Evolutionary conservation across 352 stramenopile species (phyloP), one percentile per base, ranked within the genome.

Genomic region (Phytophthora hybrid): DNA sequence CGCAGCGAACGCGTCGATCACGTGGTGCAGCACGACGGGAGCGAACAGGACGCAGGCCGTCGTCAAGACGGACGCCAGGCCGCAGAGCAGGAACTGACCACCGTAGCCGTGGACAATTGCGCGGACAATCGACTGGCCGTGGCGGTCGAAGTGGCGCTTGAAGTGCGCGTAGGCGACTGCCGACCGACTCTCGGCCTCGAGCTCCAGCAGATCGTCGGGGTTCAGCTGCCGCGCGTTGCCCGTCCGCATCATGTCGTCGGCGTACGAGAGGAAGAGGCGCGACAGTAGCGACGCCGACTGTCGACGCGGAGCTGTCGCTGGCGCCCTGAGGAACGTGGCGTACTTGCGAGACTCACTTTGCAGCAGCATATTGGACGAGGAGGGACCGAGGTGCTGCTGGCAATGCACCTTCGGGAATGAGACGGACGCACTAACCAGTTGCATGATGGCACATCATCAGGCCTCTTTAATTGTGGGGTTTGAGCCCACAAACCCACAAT

Each of bases 171-270:
- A 83, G n/a, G 73, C 73, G 4, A 39, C 26, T 8, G 51, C 23
- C 13, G 71, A 68, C 5, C 60, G 44, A 58, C 81, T 80, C 7
- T 69, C 63, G 26, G 59, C 51, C 19, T 73, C 67, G 41, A 79
- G 69, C 31, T 74, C 63, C 77, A 79, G 83, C 37, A 90, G 23
- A 57, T 87, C 83, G 11, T 76, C 54, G 7, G 69, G 31, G 16
- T 80, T n/a, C 21, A 91, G 74, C 63, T 85, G 74, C 1, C 74
- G 74, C 56, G 57, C 37, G 52, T 87, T 82, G 66, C 83, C 81
- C 4, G 64, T 21, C 14, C 58, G 23, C 59, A 90, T 80, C 58
- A 90, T 41, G 3, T 77, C 69, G n/a, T 73, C 63, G 34, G 72
- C 76, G 69, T 74, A 88, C 23, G 63, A 62, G 53, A 90, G 81